phyloP scores from a whole-genome alignment of 129 eudicot species.

The Artemisia tridentata region DNA sequence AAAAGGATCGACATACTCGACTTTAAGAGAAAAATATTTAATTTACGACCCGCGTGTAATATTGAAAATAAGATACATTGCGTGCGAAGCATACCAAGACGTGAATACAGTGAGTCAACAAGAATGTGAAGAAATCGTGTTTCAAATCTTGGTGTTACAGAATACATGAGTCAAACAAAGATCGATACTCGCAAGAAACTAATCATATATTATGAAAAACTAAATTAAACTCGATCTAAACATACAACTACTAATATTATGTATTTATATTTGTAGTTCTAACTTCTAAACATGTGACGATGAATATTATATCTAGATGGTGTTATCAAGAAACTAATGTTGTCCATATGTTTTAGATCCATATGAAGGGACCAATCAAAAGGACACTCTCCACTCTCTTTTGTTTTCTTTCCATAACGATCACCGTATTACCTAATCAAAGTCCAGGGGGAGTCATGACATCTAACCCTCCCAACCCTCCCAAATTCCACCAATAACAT shows the following conservation, averaged over 20 bases:
- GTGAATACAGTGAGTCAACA: not conserved
- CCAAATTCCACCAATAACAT: too few relatives aligned
- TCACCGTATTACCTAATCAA: slow-evolving; percentile 1
- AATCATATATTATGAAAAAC: not conserved
- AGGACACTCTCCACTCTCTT: slow-evolving; percentile 18
- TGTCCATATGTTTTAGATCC: slow-evolving; percentile 25
- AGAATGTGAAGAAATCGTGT: not conserved
- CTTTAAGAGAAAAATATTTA: too few relatives aligned
- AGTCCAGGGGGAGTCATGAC: too few relatives aligned
- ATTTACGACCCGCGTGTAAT: too few relatives aligned
- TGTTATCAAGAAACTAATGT: slow-evolving; percentile 22
- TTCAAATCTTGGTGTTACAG: not conserved
- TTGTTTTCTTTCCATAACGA: slow-evolving; percentile 24
- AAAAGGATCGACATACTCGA: too few relatives aligned
- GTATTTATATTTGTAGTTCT: not conserved
- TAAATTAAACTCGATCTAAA: not conserved
- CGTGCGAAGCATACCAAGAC: too few relatives aligned
- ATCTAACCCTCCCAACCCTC: too few relatives aligned
- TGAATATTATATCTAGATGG: slow-evolving; percentile 4
- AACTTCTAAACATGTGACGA: not conserved
- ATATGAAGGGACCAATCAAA: slow-evolving; percentile 20
- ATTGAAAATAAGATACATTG: too few relatives aligned
- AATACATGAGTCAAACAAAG: not conserved
- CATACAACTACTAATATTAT: not conserved
- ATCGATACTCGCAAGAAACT: slow-evolving; percentile 3